phyloP scores from a whole-genome alignment of 352 stramenopile species.

The Aphanomyces invadans region DNA sequence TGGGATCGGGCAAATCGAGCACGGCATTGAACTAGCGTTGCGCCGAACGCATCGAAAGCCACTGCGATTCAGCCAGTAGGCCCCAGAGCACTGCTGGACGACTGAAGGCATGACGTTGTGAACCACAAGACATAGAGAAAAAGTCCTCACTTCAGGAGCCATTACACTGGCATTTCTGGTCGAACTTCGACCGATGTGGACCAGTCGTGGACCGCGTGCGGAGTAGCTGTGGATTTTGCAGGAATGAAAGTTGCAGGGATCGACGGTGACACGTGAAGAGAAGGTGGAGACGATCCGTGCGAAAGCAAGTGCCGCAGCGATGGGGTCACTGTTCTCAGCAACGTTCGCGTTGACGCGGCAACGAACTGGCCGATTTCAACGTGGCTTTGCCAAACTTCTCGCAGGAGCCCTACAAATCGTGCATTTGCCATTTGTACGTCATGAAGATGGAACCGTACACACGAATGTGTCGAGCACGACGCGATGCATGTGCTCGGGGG shows the following conservation, averaged over 20 bases:
- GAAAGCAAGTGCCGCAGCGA: neutral
- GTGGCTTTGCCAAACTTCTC: conserved; percentile 20
- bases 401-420: conserved; percentile 8
- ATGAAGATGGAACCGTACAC: too few relatives aligned
- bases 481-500: neutral
- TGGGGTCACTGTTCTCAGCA: neutral
- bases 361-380: conserved; percentile 6
- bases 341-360: neutral
- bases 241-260: conserved; percentile 19
- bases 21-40: too few relatives aligned
- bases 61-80: too few relatives aligned
- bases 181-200: too few relatives aligned
- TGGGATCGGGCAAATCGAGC: too few relatives aligned
- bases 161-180: neutral
- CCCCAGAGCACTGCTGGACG: too few relatives aligned
- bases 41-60: too few relatives aligned
- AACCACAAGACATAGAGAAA: too few relatives aligned
- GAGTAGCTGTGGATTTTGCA: neutral
- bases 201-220: too few relatives aligned
- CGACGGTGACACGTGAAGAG: neutral
- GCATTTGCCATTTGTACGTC: too few relatives aligned
- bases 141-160: too few relatives aligned
- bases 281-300: neutral
- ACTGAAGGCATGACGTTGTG: too few relatives aligned
- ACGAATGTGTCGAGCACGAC: neutral